Percentiles rank a stretch among this genome's conserved stretches.
Conservation (phyloP, 1,139 yeast genomes). For the Schwanniomyces etchellsii region DNA sequence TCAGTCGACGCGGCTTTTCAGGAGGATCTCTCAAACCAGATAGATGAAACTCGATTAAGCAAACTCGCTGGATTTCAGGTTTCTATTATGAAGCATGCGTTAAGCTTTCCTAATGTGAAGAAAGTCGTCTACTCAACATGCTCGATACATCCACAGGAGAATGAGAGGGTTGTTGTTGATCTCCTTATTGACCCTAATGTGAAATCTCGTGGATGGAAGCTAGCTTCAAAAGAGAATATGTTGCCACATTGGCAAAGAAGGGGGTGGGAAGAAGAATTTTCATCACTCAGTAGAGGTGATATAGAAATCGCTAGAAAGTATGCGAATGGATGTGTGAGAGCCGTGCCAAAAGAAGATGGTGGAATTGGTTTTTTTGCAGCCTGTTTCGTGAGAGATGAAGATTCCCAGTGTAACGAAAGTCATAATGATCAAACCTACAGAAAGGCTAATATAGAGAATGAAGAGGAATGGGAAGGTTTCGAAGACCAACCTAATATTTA, state of each 20-base stretch:
- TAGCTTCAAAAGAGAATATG: slow-evolving; percentile 58
- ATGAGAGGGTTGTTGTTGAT: slow-evolving; percentile 83
- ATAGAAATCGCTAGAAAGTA: slow-evolving; percentile 16
- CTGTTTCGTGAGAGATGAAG: slow-evolving; percentile 45
- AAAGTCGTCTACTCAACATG: slow-evolving; percentile 94
- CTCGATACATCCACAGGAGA: slow-evolving; percentile 88
- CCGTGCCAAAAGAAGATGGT: slow-evolving; percentile 82
- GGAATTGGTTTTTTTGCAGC: slow-evolving; percentile 98
- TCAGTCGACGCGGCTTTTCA: slow-evolving; percentile 47
- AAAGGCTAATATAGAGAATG: slow-evolving; percentile 5
- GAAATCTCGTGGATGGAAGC: slow-evolving; percentile 64
- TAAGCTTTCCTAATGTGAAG: slow-evolving; percentile 68
- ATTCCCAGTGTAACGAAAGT: neutral
- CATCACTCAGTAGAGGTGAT: slow-evolving; percentile 34
- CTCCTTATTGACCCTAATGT: slow-evolving; percentile 61
- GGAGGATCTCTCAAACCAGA: slow-evolving; percentile 32
- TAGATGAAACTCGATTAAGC: slow-evolving; percentile 54
- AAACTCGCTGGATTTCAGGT: slow-evolving; percentile 83
- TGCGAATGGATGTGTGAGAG: slow-evolving; percentile 85
- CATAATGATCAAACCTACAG: slow-evolving; percentile 4
- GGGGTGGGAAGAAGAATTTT: slow-evolving; percentile 67
- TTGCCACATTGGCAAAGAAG: slow-evolving; percentile 83
- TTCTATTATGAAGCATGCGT: slow-evolving; percentile 82
- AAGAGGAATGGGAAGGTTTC: slow-evolving; percentile 15
- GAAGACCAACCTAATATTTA: slow-evolving; percentile 3